Evolutionary conservation across 495 filamentous ascomycete species (phyloP).

Genomic region (Penicillium mononematosum): DNA sequence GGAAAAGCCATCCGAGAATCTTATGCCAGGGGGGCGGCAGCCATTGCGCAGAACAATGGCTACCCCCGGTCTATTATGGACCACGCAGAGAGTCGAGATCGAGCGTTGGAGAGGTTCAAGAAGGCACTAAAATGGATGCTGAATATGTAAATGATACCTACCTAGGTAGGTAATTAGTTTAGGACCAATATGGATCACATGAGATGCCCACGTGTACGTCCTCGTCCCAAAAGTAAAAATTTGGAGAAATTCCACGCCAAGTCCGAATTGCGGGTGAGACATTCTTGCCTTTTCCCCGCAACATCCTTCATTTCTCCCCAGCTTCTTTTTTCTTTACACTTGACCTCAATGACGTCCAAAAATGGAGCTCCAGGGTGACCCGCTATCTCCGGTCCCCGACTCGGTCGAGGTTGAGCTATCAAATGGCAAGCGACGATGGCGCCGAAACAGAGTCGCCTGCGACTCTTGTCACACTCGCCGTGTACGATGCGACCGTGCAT

Average conservation of each 20-base stretch:
- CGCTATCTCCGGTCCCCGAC: slow-evolving; percentile 20
- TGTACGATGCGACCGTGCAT: slow-evolving; percentile 50
- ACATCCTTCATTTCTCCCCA: slow-evolving; percentile 4
- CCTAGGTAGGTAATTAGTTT: not conserved
- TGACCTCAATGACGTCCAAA: slow-evolving; percentile 27
- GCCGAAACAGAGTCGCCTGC: slow-evolving; percentile 48
- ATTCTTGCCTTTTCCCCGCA: slow-evolving; percentile 13
- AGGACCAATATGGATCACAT: not conserved
- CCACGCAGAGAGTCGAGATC: slow-evolving; percentile 64
- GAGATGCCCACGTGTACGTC: not conserved
- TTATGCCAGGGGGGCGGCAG: slow-evolving; percentile 61
- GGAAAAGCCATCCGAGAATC: slow-evolving; percentile 75
- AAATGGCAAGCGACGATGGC: slow-evolving; percentile 46
- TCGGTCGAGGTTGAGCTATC: slow-evolving; percentile 33
- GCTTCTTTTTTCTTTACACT: not conserved
- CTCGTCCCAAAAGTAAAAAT: not conserved
- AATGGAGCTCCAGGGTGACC: slow-evolving; percentile 43
- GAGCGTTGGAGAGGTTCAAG: slow-evolving; percentile 73
- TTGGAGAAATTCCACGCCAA: slow-evolving; percentile 3
- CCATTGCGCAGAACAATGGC: slow-evolving; percentile 58
- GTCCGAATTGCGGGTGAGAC: slow-evolving; percentile 8
- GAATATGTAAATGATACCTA: not conserved
- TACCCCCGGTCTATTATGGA: slow-evolving; percentile 77
- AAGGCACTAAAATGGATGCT: slow-evolving; percentile 32
- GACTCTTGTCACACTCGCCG: slow-evolving; percentile 48